A percentile compares a stretch with the other conserved stretches of the same genome.
These are phyloP conservation scores for Trichoderma sp. DNA, from an alignment of 2,329 filamentous ascomycete genomes.

Conservation along the genomic window DNA sequence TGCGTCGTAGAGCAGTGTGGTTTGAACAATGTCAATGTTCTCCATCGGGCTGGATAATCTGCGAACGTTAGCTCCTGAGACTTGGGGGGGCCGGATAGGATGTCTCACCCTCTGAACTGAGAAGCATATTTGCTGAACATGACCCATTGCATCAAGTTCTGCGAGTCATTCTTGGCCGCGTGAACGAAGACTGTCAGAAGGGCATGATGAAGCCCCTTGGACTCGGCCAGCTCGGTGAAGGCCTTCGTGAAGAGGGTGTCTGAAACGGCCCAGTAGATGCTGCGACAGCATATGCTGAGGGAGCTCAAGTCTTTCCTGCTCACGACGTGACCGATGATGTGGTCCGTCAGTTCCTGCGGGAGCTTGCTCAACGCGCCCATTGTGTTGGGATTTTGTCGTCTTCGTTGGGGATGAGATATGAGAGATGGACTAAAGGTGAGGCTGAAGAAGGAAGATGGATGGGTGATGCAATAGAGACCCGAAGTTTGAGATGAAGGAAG, in stretches of 20 bases:
- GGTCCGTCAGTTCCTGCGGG: slow-evolving; percentile 7
- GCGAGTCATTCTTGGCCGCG: slow-evolving; percentile 20
- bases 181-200: slow-evolving; percentile 6
- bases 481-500: no score
- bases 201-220: not conserved
- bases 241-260: not conserved
- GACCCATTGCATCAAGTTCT: slow-evolving; percentile 16
- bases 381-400: not conserved
- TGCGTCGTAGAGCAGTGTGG: slow-evolving; percentile 25
- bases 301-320: not conserved
- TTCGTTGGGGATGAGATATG: not conserved
- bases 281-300: slow-evolving; percentile 7
- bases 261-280: slow-evolving; percentile 8
- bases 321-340: not conserved
- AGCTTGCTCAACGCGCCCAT: not conserved
- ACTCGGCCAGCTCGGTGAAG: not conserved
- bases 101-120: slow-evolving; percentile 17
- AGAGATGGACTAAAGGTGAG: no score
- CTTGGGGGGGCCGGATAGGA: not conserved
- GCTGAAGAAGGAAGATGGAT: no score
- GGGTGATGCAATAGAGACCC: no score
- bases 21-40: slow-evolving; percentile 9
- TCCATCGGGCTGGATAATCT: slow-evolving; percentile 6
- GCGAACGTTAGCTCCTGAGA: not conserved
- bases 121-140: slow-evolving; percentile 14